Evolutionary conservation across 805 yeast genomes (phyloP), one percentile per base, ranked within the genome.

Genomic region (Metschnikowia koreensis): DNA sequence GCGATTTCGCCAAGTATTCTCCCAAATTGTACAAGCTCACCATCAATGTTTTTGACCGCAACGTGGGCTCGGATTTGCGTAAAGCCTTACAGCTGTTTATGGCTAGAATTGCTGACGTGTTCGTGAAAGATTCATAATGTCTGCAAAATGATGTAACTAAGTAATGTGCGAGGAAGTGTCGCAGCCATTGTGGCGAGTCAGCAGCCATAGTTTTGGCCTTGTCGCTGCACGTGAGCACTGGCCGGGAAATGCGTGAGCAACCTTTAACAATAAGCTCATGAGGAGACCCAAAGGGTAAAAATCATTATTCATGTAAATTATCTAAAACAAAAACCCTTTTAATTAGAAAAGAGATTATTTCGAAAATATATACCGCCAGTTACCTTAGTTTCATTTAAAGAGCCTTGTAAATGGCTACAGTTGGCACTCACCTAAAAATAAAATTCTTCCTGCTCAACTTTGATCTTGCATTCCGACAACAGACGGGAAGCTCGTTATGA

Each of bases 21-120:
- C 83, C 89, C 0, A 74, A 66, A 16, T 79, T 86, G 72, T 87
- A 86, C 66, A 76, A 74, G 34, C 70, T 82, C 46, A 82, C 85
- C 33, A 68, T 87, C 63, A 73, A 73, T 48, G 73, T 87, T 44
- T 75, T 88, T 53, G 83, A 82, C 54, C 84, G 82, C 69, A 79
- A 79, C 55, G 74, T 86, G 54, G 78, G 85, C 29, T 66, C 79
- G 0, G 91, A 87, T 53, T 67, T 87, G 57, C 74, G 93, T 58
- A 63, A 68, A 3, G 84, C 90, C 0, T 71, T 87, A 38, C 80
- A 79, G 65, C 75, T 73, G 38, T 87, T 85, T 64, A 75, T 87
- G 58, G 63, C 75, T 2, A 66, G 84, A 42, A 77, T 78, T 16
- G 84, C 84, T 1, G 77, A 75, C 42, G 66, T 61, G 13, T 71